phyloP scores from a whole-genome alignment of 2,329 filamentous ascomycete species.

The Chalara sp. region DNA sequence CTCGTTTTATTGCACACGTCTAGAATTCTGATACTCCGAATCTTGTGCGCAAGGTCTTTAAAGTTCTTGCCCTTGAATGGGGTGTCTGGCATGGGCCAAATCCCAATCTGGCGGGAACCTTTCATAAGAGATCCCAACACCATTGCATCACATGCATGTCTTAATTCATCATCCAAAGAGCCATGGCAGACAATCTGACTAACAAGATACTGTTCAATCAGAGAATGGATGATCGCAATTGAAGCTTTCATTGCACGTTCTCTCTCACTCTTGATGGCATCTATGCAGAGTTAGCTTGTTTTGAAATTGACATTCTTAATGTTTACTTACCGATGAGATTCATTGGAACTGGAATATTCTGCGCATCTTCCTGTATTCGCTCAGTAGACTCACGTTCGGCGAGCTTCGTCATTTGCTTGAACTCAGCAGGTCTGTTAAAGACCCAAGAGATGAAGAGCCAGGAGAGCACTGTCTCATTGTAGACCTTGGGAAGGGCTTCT shows the following conservation, averaged over 20 bases:
- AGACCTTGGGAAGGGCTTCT: constrained; percentile 13
- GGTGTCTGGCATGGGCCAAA: constrained; percentile 17
- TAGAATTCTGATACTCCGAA: constrained; percentile 16
- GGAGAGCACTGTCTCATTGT: constrained; percentile 13
- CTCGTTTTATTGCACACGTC: constrained; percentile 17
- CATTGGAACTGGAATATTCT: constrained; percentile 7
- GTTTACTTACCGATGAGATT: constrained; percentile 9
- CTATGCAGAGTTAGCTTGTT: constrained; percentile 6
- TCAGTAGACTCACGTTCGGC: constrained; percentile 15
- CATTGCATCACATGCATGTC: constrained; percentile 18
- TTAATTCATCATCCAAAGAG: constrained; percentile 12
- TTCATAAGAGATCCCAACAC: constrained; percentile 20
- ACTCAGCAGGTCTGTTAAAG: constrained; percentile 13
- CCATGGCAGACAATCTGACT: constrained; percentile 10
- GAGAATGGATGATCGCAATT: constrained; percentile 11
- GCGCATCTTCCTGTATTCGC: constrained; percentile 10
- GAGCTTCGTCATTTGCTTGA: constrained; percentile 15
- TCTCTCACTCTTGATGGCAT: constrained; percentile 12
- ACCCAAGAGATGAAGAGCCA: constrained; percentile 18
- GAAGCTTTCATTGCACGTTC: constrained; percentile 11
- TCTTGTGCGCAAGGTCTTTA: constrained; percentile 10
- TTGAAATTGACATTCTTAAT: not conserved
- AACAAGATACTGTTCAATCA: constrained; percentile 16
- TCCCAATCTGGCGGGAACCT: constrained; percentile 17
- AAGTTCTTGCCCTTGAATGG: constrained; percentile 16